A percentile compares a stretch with the other conserved stretches of the same genome.
phyloP scores from a whole-genome alignment of 1,284 basidiomycete species.

The Coniophora puteana region DNA sequence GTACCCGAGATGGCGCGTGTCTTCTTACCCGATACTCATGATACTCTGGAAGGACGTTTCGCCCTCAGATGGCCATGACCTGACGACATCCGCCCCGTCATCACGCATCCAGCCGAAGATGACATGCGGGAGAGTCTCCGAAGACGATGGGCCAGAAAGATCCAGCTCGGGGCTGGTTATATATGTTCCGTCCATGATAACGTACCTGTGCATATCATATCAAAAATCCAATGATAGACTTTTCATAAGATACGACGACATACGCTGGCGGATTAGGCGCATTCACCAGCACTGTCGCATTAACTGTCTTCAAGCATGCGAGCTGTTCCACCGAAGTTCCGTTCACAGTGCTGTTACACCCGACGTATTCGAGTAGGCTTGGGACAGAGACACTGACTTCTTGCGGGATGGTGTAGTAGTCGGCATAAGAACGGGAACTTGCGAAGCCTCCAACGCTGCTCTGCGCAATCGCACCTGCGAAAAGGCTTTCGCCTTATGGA shows the following conservation, averaged over 20 bases:
- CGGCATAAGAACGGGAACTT: conserved; percentile 37
- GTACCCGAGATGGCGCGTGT: conserved; percentile 12
- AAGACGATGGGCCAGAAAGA: conserved; percentile 34
- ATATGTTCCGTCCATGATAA: conserved; percentile 44
- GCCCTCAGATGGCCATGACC: conserved; percentile 7
- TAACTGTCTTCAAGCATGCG: conserved; percentile 28
- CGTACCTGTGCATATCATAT: conserved; percentile 25
- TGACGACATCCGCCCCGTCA: conserved; percentile 32
- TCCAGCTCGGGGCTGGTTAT: conserved; percentile 34
- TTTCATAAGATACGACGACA: too few relatives aligned
- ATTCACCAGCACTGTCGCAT: conserved; percentile 30
- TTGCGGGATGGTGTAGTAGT: conserved; percentile 34
- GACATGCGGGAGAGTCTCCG: conserved; percentile 37
- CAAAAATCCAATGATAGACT: too few relatives aligned
- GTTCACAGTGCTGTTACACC: conserved; percentile 24
- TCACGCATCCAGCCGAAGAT: conserved; percentile 44
- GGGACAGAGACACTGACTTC: conserved; percentile 28
- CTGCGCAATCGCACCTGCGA: conserved; percentile 42
- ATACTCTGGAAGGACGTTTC: conserved; percentile 5
- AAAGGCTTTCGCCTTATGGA: too few relatives aligned
- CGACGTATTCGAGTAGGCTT: conserved; percentile 31
- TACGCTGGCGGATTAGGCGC: conserved; percentile 31
- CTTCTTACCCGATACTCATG: conserved; percentile 6
- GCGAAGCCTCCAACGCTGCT: conserved; percentile 45
- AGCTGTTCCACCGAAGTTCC: conserved; percentile 22